phyloP scores from a whole-genome alignment of 2,329 filamentous ascomycete species.

The Lasiodiplodia sp. region DNA sequence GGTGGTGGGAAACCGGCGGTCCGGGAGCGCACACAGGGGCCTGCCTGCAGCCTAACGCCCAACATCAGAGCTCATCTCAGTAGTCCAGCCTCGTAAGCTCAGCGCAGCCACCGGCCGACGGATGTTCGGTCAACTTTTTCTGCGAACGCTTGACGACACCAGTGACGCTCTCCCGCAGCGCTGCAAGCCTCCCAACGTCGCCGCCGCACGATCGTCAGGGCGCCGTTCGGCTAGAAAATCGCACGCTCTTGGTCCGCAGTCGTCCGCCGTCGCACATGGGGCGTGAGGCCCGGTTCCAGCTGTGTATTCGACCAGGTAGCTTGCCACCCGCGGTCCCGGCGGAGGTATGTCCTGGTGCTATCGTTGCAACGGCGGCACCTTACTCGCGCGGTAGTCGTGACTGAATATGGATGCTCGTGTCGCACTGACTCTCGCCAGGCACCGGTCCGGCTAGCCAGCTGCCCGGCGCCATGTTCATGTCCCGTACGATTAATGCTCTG shows the following conservation, averaged over 20 bases:
- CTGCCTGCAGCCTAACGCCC: not conserved
- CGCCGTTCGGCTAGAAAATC: not conserved
- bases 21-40: not conserved
- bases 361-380: conserved; percentile 5
- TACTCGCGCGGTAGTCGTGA: conserved; percentile 1
- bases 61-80: conserved; percentile 3
- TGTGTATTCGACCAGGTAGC: conserved; percentile 3
- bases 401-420: conserved; percentile 13
- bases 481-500: conserved; percentile 1
- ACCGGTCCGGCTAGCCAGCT: conserved; percentile 7
- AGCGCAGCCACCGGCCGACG: conserved; percentile 4
- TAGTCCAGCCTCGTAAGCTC: not conserved
- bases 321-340: not conserved
- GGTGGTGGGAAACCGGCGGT: not conserved
- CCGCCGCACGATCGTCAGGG: conserved; percentile 3
- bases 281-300: conserved; percentile 1
- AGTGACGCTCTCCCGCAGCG: too few species aligned
- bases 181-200: not conserved
- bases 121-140: not conserved
- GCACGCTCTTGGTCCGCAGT: not conserved
- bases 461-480: not conserved
- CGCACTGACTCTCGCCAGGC: conserved; percentile 25
- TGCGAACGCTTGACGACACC: not conserved
- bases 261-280: not conserved
- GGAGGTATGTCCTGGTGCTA: not conserved